These are phyloP conservation scores for Triticum timopheevii DNA, from an alignment of 176 grass and related monocot species.

Conservation along the genomic window DNA sequence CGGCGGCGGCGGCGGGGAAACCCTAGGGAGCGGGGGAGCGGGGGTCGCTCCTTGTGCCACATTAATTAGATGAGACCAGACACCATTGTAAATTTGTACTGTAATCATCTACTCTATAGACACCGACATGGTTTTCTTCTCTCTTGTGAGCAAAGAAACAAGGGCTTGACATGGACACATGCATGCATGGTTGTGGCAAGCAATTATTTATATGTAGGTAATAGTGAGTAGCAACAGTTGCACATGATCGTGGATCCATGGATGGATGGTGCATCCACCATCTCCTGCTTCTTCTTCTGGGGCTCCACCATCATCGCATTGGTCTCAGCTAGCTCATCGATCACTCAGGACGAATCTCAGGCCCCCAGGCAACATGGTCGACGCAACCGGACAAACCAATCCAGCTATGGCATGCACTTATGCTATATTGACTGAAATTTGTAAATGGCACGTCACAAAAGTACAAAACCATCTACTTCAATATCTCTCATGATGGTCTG, in stretches of 20 bases:
- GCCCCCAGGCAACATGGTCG: background rate
- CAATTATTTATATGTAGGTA: too few relatives aligned
- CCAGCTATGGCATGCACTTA: background rate
- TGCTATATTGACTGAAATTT: background rate
- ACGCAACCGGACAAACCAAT: background rate
- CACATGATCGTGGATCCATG: background rate
- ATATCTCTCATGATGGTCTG: background rate
- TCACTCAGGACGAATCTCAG: background rate
- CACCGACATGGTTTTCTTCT: background rate
- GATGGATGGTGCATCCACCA: background rate
- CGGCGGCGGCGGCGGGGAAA: too few relatives aligned
- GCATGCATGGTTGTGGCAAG: too few relatives aligned
- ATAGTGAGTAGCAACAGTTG: background rate
- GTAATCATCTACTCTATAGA: background rate
- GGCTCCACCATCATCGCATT: constrained; percentile 5
- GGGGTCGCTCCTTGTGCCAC: too few relatives aligned
- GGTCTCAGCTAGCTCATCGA: background rate
- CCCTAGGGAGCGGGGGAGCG: too few relatives aligned
- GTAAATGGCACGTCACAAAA: background rate
- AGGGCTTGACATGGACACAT: background rate
- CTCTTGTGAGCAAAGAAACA: background rate
- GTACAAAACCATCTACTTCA: background rate
- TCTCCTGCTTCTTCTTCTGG: background rate
- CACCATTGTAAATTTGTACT: background rate
- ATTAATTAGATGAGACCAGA: background rate